Conservation (phyloP, 306 rosid genomes). For the Lathyrus oleraceus region DNA sequence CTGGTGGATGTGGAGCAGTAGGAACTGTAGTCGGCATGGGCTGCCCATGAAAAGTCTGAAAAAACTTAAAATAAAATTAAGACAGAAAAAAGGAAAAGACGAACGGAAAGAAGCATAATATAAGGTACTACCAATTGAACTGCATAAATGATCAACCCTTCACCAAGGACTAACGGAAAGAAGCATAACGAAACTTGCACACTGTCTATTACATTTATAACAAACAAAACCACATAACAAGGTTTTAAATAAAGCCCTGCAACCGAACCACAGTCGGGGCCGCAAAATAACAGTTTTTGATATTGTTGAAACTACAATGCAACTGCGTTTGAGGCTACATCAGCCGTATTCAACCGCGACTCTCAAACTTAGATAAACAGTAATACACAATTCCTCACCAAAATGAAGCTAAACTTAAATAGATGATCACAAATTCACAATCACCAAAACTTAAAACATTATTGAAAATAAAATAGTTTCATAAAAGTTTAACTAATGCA, state of each 20-base stretch:
- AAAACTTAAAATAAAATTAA: slow-evolving; percentile 20
- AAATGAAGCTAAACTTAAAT: neutral
- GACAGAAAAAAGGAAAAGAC: neutral
- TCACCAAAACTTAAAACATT: neutral
- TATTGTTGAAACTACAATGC: neutral
- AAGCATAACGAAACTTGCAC: too few species aligned
- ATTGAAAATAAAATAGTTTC: neutral
- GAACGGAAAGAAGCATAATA: neutral
- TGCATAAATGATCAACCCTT: neutral
- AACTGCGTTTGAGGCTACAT: neutral
- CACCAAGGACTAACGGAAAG: too few species aligned
- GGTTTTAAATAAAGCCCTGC: too few species aligned
- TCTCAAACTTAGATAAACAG: neutral
- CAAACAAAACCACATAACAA: neutral
- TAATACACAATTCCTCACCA: neutral
- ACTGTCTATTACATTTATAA: neutral
- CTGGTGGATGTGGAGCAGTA: slow-evolving; percentile 77
- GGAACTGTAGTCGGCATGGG: slow-evolving; percentile 64
- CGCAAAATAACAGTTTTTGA: too few species aligned
- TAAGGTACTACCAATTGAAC: neutral
- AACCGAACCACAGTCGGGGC: neutral
- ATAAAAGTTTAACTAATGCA: neutral
- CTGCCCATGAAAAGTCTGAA: slow-evolving; percentile 82
- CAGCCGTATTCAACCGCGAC: neutral
- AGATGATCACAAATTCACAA: neutral